Evolutionary conservation across 164 flowering plant genomes (phyloP).

Genomic region (Brasenia schreberi): DNA sequence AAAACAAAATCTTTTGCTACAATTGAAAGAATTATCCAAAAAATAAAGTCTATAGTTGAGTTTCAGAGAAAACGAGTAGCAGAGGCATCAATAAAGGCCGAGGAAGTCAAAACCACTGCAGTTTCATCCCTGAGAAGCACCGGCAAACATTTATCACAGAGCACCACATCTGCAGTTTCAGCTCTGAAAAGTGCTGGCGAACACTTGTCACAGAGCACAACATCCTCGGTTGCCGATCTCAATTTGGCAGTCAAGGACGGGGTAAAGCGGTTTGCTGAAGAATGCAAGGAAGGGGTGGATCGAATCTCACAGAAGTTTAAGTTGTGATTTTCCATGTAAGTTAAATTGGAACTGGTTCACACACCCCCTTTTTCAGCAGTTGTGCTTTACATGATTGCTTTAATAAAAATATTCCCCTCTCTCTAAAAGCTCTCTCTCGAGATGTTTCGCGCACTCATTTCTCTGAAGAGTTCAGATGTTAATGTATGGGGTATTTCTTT

Average conservation of each 20-base stretch:
- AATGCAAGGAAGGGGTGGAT: constrained; percentile 72
- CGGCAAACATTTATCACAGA: constrained; percentile 29
- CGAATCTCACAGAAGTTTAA: constrained; percentile 78
- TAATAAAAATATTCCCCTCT: no score
- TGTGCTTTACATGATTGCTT: not conserved
- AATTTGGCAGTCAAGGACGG: constrained; percentile 33
- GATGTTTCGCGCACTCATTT: no score
- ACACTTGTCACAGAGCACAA: constrained; percentile 28
- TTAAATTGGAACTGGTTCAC: not conserved
- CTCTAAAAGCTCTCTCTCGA: no score
- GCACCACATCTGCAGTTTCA: constrained; percentile 6
- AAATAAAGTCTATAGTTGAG: constrained; percentile 30
- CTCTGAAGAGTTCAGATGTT: no score
- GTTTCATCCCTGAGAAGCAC: constrained; percentile 26
- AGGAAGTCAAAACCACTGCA: constrained; percentile 29
- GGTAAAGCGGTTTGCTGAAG: constrained; percentile 52
- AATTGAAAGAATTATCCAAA: constrained; percentile 44
- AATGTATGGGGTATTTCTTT: no score
- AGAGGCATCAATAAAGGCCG: constrained; percentile 11
- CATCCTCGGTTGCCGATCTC: constrained; percentile 6
- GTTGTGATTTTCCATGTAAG: constrained; percentile 18
- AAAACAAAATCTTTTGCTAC: constrained; percentile 36
- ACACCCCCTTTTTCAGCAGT: not conserved
- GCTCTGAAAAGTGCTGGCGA: constrained; percentile 24
- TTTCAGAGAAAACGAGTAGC: constrained; percentile 27